Conservation (phyloP, 2,329 filamentous ascomycete genomes). For the Diplodia scrobiculata region DNA sequence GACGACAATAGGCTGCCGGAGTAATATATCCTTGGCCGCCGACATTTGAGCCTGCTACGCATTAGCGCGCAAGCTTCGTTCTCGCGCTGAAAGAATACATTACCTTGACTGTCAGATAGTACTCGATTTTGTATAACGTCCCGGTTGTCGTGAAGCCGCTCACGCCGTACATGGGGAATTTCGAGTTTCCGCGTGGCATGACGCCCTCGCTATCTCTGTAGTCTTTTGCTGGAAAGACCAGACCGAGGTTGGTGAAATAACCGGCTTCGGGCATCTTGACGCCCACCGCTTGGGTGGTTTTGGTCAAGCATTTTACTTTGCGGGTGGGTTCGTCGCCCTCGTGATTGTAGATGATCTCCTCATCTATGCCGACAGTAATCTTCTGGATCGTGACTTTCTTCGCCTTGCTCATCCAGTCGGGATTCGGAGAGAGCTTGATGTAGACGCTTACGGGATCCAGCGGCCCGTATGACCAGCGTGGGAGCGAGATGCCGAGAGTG, state of each 20-base stretch:
- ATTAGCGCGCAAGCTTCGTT: constrained; percentile 1
- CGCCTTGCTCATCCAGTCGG: constrained; percentile 87
- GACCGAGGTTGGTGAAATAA: constrained; percentile 87
- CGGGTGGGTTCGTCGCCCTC: constrained; percentile 93
- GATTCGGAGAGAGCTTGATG: constrained; percentile 89
- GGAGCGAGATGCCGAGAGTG: constrained; percentile 86
- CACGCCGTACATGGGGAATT: constrained; percentile 86
- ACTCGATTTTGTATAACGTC: constrained; percentile 96
- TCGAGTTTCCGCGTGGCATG: constrained; percentile 78
- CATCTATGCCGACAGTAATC: constrained; percentile 90
- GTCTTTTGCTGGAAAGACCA: constrained; percentile 90
- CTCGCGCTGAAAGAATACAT: constrained; percentile 33
- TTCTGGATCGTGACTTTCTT: constrained; percentile 90
- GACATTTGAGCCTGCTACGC: constrained; percentile 75
- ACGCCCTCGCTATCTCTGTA: constrained; percentile 84
- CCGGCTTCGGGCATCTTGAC: constrained; percentile 86
- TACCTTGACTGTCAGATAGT: constrained; percentile 93
- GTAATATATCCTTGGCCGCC: constrained; percentile 80
- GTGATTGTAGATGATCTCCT: constrained; percentile 98
- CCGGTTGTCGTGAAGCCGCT: constrained; percentile 91
- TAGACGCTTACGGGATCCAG: constrained; percentile 94
- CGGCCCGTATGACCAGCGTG: constrained; percentile 94
- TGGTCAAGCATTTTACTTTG: constrained; percentile 83
- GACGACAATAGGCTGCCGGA: constrained; percentile 92
- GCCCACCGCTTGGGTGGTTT: constrained; percentile 78